phyloP scores from a whole-genome alignment of 2,329 filamentous ascomycete species.

The Leptographium procerum region DNA sequence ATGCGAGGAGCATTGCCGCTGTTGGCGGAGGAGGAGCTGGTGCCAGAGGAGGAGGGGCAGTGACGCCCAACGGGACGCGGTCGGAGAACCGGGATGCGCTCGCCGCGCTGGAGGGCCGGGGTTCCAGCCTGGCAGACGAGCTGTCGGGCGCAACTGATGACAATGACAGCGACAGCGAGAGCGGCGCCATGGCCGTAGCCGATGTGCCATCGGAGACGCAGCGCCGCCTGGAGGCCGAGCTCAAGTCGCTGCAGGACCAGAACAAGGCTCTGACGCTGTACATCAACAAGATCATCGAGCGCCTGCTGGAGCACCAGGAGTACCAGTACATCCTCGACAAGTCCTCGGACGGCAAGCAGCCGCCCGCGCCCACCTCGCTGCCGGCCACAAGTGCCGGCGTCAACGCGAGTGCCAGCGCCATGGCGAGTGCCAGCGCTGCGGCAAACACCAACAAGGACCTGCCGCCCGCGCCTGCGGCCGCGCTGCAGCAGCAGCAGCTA shows the following conservation, averaged over 20 bases:
- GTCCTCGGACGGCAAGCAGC: conserved; percentile 52
- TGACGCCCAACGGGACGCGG: conserved; percentile 15
- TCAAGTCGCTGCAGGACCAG: conserved; percentile 74
- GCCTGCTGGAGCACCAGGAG: conserved; percentile 84
- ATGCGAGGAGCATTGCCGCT: background rate
- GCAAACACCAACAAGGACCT: conserved; percentile 70
- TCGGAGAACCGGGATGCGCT: conserved; percentile 52
- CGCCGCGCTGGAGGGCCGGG: conserved; percentile 49
- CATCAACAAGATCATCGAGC: conserved; percentile 98
- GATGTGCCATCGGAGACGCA: conserved; percentile 29
- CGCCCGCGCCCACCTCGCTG: conserved; percentile 29
- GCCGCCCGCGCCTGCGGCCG: conserved; percentile 46
- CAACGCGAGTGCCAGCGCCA: conserved; percentile 49
- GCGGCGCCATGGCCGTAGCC: background rate
- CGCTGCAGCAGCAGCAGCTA: conserved; percentile 28
- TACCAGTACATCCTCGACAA: conserved; percentile 90
- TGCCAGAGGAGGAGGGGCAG: background rate
- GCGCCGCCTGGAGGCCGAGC: conserved; percentile 64
- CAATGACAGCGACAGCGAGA: conserved; percentile 32
- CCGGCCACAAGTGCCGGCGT: conserved; percentile 52
- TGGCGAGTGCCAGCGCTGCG: conserved; percentile 50
- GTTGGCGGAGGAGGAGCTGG: background rate
- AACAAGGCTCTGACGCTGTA: conserved; percentile 96
- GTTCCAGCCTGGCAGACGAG: conserved; percentile 64
- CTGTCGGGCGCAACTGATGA: conserved; percentile 59